A percentile compares a stretch with the other conserved stretches of the same genome.
Conservation (phyloP, 768 basidiomycete genomes). For the Punctularia strigosozonata region DNA sequence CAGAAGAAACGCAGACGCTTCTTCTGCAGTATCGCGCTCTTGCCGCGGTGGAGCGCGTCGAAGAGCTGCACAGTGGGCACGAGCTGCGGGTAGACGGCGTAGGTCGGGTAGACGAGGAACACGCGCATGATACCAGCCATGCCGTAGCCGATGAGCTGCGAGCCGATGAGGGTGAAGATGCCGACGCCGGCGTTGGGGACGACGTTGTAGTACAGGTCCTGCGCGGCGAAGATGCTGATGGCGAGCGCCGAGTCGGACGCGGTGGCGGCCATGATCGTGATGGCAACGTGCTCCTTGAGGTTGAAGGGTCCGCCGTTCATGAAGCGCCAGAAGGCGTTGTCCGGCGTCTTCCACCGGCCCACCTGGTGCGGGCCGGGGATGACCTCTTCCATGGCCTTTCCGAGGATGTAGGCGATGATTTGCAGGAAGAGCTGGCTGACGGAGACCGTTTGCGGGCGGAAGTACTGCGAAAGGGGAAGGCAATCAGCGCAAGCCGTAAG, state of each 20-base stretch:
- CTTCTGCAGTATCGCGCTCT: slow-evolving; percentile 21
- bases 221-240: slow-evolving; percentile 42
- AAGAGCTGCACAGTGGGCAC: slow-evolving; percentile 37
- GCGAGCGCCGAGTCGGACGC: slow-evolving; percentile 41
- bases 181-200: slow-evolving; percentile 32
- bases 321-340: background rate
- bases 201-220: slow-evolving; percentile 41
- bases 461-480: background rate
- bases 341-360: background rate
- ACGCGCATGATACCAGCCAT: slow-evolving; percentile 44
- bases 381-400: slow-evolving; percentile 30
- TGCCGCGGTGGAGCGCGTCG: too few relatives aligned
- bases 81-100: slow-evolving; percentile 38
- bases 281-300: slow-evolving; percentile 48
- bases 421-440: slow-evolving; percentile 45
- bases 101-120: slow-evolving; percentile 46
- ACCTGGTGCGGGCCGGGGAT: slow-evolving; percentile 34
- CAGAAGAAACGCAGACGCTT: slow-evolving; percentile 29
- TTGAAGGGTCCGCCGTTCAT: slow-evolving; percentile 35
- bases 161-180: slow-evolving; percentile 29
- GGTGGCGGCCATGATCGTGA: slow-evolving; percentile 45
- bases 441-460: slow-evolving; percentile 32
- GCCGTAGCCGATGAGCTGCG: slow-evolving; percentile 34
- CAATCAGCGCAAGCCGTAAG: too few relatives aligned
- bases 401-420: slow-evolving; percentile 38